Evolutionary conservation across 148 eudicot genomes (phyloP), one percentile per base, ranked within the genome.

Genomic region (Amaranthus hypochondriacus): DNA sequence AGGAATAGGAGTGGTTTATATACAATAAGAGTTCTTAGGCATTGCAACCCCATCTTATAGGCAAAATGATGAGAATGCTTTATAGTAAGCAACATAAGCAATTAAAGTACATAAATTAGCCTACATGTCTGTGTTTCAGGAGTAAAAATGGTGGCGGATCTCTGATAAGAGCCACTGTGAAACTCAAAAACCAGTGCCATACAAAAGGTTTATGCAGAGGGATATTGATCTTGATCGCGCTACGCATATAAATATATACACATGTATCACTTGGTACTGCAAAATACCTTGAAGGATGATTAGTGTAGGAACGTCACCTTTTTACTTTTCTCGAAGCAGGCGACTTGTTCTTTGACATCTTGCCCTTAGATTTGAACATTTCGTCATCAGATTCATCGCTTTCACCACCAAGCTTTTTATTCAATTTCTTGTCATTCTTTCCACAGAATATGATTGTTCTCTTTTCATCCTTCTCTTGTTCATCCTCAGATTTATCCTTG

Each of bases 371-470:
- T 53, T 68, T 69, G 54, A 48, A 71, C 9, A 61, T 9, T 6
- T 84, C 91, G 55, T 88, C 88, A 12, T 87, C 95, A 5, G 92
- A 89, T 51, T 89, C 97, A 80, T 84, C 98, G 73, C 92, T 86
- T 14, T 88, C 96, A 74, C 77, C 85, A 5, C 75, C 85, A 62
- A 73, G 69, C 81, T 85, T 87, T 78, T 76, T 80, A 9, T 62
- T 82, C 51, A 18, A 68, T 71, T 87, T 87, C 80, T 87, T 94
- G 48, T 78, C 86, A 39, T 67, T 75, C 72, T 79, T 85, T 61
- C 76, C 79, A 56, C 88, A 90, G 39, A 90, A 83, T 10, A 87
- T 48, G 21, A 95, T 75, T 44, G 89, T 87, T 83, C 79, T 89
- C 74, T 77, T 81, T 73, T 88, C 92, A 48, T 82, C 91, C 73